Base-by-base conservation (phyloP, 2,329 filamentous ascomycete genomes). In the Clarireedia hainanense region DNA sequence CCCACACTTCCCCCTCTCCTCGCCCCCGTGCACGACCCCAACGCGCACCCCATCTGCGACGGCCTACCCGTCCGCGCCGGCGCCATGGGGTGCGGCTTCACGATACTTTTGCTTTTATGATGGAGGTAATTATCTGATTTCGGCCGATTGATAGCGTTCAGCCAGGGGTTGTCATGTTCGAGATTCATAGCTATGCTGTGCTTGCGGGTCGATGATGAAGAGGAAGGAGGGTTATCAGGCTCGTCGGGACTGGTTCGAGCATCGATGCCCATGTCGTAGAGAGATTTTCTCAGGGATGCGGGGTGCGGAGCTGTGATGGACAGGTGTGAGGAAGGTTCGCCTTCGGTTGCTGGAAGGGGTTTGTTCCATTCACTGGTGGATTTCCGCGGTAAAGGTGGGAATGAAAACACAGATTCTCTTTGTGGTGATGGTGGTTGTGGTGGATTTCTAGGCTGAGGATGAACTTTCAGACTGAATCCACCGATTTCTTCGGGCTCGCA, bases 331-430 rank as follows among this genome's bases (percentile, higher is more conserved):
- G 58, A 50, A 15, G 40, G 47, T 40, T 51, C 46, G 10, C 15
- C 46, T 23, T 56, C 47, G 12, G 65, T 63, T 27, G 60, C 61
- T 5, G 65, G 65, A 15, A 67, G 60, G 7, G 65, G 65, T 10
- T 60, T 63, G 34, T 58, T 55, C 65, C 65, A 66, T 17, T 66
- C 65, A 24, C 27, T 60, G 6, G 65, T 66, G 5, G 49, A 43
- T 50, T 63, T 66, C 34, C 64, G 61, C 9, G 58, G 58, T 2
- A 67, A 45, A 14, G 63, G 60, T 20, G 65, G 65, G 51, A 67
- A 67, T 3, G 64, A 67, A 1, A 64, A 36, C 7, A 57, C 55
- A 40, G 53, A 51, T 20, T 60, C 58, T 50, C 62, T 61, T 34
- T 50, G 49, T 14, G 56, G 34, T n/a, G 57, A 55, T 26, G 55